Evolutionary conservation across 2,329 filamentous ascomycete species (phyloP), one percentile per base, ranked within the genome.

Genomic region (Pseudogymnoascus sp.): DNA sequence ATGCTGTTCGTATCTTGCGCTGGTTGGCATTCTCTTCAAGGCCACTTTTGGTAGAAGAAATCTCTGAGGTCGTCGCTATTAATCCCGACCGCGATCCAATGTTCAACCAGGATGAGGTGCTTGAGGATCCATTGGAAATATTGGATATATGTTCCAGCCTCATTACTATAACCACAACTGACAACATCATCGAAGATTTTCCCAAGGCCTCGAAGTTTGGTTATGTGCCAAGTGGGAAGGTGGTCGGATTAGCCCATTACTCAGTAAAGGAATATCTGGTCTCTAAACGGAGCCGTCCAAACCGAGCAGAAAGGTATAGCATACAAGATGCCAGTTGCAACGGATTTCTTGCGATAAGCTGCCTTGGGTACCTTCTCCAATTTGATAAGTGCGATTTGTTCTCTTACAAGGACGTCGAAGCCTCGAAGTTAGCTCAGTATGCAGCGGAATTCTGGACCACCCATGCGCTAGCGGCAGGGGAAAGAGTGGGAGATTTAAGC

Each of bases 241-340:
- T 24, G 46, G 22, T 53, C 3, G 22, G 35, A 33, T 65, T 74
- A 6, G 70, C 72, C 6, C 72, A 76, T 67, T 71, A 70, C 16
- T 72, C 71, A 10, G 70, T 73, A 19, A 72, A 71, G 62, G 70
- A 74, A 33, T 74, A 71, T 60, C 65, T 53, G 43, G 6, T 16
- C 61, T 70, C 62, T 59, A 50, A 33, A 56, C 63, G 31, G 56
- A 14, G 43, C 16, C 46, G 38, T 70, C 66, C 22, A 64, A 61
- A 41, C 24, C 37, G 14, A 64, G 46, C 11, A 68, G 71, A 26
- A 65, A 68, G 24, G 37, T 40, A 40, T 8, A 8, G 7, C 50
- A 59, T 26, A 16, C 46, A 46, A 61, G 68, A 14, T 72, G 71
- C 60, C 62, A 72, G n/a, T 64, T 63, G 11, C 72, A 73, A 61